Evolutionary conservation across 805 yeast genomes (phyloP), one percentile per base, ranked within the genome.

Genomic region (Kockiozyma suomiensis): DNA sequence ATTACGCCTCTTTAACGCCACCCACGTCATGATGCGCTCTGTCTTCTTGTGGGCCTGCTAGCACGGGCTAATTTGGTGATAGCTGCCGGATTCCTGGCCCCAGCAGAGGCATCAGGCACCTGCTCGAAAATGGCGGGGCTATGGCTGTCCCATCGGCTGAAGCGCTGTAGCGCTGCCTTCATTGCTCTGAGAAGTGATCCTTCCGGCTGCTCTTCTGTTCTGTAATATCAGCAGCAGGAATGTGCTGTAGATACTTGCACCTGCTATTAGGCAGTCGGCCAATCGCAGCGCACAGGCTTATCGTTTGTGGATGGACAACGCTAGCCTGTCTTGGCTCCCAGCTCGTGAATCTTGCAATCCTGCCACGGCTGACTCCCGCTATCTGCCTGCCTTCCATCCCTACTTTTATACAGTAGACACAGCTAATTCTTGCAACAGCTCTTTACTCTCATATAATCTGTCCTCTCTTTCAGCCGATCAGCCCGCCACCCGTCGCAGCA

Each of bases 1-100:
- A 28, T 30, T n/a, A n/a, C 50, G 50, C 50, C 40, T 47, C n/a
- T 26, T 2, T 23, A 25, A 19, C 50, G 50, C 50, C 50, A 47
- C 50, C 38, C 38, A 47, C 50, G 50, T 47, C 50, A 30, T 32
- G 38, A 12, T 21, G 19, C 19, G n/a, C 6, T 38, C 19, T 38
- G 13, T 2, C 10, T 2, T 38, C 21, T 38, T 38, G 7, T 38
- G 42, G 42, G 19, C 5, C 7, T 5, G 42, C 19, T 3, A 38
- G 8, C 17, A 3, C 42, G 42, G 42, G 42, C 7, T n/a, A n/a
- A n/a, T 3, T n/a, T 13, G 7, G 42, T 5, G 19, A 13, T 3
- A 3, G n/a, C n/a, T 4, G n/a, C 3, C 38, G 3, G 3, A n/a
- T 13, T 33, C n/a, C 6, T 33, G 12, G 42, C 42, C 19, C 41